Conservation (phyloP, 345 rosid species). For the Brassica incana region DNA sequence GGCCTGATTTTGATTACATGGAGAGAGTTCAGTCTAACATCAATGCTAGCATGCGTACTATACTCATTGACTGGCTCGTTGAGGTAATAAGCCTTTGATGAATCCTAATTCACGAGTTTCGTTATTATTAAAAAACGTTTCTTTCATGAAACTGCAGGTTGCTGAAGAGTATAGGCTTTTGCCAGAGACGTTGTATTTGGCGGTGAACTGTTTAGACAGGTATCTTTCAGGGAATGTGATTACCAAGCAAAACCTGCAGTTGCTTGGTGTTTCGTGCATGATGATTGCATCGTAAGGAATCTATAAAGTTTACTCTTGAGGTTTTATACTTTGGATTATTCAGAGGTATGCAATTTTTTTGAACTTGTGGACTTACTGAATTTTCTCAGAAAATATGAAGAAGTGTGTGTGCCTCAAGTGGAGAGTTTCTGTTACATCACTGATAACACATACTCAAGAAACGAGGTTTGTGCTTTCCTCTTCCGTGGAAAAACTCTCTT, state of each 20-base stretch:
- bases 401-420: slow-evolving; percentile 88
- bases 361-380: slow-evolving; percentile 9
- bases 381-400: slow-evolving; percentile 79
- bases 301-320: not conserved
- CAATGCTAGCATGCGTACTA: slow-evolving; percentile 49
- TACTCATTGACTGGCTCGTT: slow-evolving; percentile 56
- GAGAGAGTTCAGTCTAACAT: slow-evolving; percentile 46
- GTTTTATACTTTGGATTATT: not conserved
- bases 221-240: slow-evolving; percentile 84
- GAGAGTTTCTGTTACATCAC: slow-evolving; percentile 94
- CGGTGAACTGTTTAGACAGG: slow-evolving; percentile 88
- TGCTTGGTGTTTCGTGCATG: slow-evolving; percentile 94
- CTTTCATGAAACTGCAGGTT: slow-evolving; percentile 53
- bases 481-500: not conserved
- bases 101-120: too few relatives aligned
- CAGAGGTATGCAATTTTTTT: not conserved
- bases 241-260: slow-evolving; percentile 76
- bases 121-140: too few relatives aligned
- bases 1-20: slow-evolving; percentile 49
- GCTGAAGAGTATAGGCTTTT: slow-evolving; percentile 96
- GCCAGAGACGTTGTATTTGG: slow-evolving; percentile 78
- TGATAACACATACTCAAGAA: slow-evolving; percentile 85
- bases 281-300: slow-evolving; percentile 86
- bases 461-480: slow-evolving; percentile 54
- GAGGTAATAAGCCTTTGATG: slow-evolving; percentile 38